Base-by-base conservation (phyloP, 2,329 filamentous ascomycete species). In the Cadophora malorum region DNA sequence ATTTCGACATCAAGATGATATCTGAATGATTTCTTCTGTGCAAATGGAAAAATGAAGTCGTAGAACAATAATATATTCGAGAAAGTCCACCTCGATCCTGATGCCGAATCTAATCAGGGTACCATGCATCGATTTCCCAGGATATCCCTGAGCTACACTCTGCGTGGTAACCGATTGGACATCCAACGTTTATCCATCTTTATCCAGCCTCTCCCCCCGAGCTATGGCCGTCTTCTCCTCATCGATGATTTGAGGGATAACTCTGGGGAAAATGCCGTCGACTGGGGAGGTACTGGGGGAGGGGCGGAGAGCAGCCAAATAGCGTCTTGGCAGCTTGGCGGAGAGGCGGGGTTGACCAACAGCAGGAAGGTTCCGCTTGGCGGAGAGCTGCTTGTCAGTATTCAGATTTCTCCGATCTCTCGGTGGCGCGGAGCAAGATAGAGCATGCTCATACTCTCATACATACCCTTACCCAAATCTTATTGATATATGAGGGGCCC, bases 161-260 rank as follows among this genome's bases (percentile, higher is more conserved):
- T n/a, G 16, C 25, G 23, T 31, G 52, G 52, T 33, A 55, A 33
- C 52, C 56, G 56, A 59, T 58, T 58, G 55, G 55, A 10, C 53
- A 56, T 19, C 7, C n/a, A 5, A 33, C 16, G 19, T 33, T 25
- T 2, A 38, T 23, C 35, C 33, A 19, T 10, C 12, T 33, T 25
- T 2, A 38, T 23, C 35, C 33, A 19, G 41, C 12, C 16, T 19
- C 41, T 41, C 41, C 41, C 41, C 41, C 56, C n/a, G 16, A 12
- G 6, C 9, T 25, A 33, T 16, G 19, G 28, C 33, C 8, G 33
- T 4, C 52, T n/a, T 25, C n/a, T 38, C 14, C 33, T 38, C n/a
- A 8, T 9, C 12, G 38, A 23, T 59, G 56, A 59, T 59, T 59
- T 38, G 56, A 59, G 56, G 56, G 33, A 59, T 41, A 59, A 59